A percentile compares a stretch with the other conserved stretches of the same genome.
These are phyloP conservation scores for Euphorbia schlechtendalii DNA, from an alignment of 441 rosid species.

Conservation along the genomic window DNA sequence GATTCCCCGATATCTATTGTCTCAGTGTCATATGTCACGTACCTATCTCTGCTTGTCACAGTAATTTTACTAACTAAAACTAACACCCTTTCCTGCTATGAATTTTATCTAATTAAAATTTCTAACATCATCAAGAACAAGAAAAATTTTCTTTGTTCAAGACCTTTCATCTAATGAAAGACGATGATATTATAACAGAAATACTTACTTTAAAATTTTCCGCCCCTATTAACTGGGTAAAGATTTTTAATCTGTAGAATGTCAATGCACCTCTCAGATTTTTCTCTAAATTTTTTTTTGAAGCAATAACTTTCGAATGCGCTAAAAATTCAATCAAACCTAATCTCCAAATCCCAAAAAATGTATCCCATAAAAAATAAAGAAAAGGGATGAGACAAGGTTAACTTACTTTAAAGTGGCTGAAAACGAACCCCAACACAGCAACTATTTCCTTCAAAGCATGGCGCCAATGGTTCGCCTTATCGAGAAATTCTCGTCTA, in stretches of 20 bases:
- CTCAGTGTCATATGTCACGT: slow-evolving; percentile 5
- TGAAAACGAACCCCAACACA: slow-evolving; percentile 27
- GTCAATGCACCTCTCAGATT: not conserved
- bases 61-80: slow-evolving; percentile 3
- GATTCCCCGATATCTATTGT: not conserved
- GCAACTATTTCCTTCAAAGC: slow-evolving; percentile 23
- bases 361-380: not conserved
- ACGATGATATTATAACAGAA: no score
- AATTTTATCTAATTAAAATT: not conserved
- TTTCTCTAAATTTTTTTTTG: not conserved
- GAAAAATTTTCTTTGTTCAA: not conserved
- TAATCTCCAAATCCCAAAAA: slow-evolving; percentile 16
- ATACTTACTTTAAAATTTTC: not conserved
- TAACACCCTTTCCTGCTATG: not conserved
- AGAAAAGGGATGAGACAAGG: not conserved
- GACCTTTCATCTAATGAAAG: not conserved
- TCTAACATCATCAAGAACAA: slow-evolving; percentile 16
- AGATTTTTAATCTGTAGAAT: not conserved
- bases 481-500: not conserved
- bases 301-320: not conserved
- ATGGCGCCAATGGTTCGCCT: slow-evolving; percentile 25
- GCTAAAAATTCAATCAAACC: not conserved
- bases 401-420: not conserved
- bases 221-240: not conserved
- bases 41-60: slow-evolving; percentile 10